Evolutionary conservation across 176 grass and related monocot genomes (phyloP), one percentile per base, ranked within the genome.

Genomic region (Oryza glaberrima): DNA sequence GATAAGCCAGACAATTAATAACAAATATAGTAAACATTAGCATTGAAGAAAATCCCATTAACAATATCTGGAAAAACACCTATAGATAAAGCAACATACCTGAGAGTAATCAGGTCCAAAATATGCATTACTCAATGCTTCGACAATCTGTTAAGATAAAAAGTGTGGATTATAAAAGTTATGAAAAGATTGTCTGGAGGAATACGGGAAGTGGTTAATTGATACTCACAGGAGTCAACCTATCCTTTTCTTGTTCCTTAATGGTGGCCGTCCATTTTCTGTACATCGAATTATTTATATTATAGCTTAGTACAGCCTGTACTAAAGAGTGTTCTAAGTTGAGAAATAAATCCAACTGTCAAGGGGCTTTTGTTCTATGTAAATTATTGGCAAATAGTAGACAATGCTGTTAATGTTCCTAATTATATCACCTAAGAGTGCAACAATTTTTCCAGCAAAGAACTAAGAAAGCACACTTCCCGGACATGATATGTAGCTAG

Each of bases 21-120:
- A 77, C 16, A 3, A 25, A 72, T 82, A 20, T 9, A 68, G 40
- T 69, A 25, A 68, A 71, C 22, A 64, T 47, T 9, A 61, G 9
- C 20, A 80, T 9, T 23, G 3, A 75, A 80, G 22, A 36, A 77
- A 69, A 77, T 28, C 34, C 28, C 60, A 16, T 25, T 40, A 30
- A 84, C 14, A 82, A 79, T 73, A 7, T 81, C 64, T 65, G 17
- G 22, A 38, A 74, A 69, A 28, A 34, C 49, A 86, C 20, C 35
- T 45, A 60, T 71, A 65, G 7, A 11, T 65, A 26, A 72, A 86
- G 78, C 12, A 69, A 44, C 20, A 26, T 77, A 98, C 96, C 91
- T 98, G 89, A 71, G 93, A 92, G 78, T 98, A 98, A 84, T 98
- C 96, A 89, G 96, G 96, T 74, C 96, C 93, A 85, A 98, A 93